These are phyloP conservation scores for Mucor plumbeus DNA, from an alignment of 371 early-diverging fungal genomes.

Conservation along the genomic window DNA sequence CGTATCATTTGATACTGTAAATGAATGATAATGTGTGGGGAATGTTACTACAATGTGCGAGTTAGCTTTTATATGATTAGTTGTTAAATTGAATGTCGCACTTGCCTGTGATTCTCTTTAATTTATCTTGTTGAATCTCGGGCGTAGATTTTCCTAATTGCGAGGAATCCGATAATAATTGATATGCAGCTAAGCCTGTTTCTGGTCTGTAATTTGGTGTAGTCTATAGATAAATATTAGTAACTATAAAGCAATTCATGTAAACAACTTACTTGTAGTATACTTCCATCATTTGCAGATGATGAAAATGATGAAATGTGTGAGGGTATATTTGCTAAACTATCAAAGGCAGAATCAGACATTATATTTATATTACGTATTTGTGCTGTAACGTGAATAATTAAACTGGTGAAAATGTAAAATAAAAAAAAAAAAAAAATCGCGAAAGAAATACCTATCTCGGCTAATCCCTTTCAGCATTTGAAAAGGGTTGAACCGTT, in stretches of 20 bases:
- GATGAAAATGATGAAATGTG: slow-evolving; percentile 36
- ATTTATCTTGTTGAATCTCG: slow-evolving; percentile 28
- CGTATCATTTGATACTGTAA: slow-evolving; percentile 38
- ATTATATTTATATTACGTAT: slow-evolving; percentile 1
- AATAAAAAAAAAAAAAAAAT: neutral
- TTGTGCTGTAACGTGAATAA: neutral
- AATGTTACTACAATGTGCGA: slow-evolving; percentile 25
- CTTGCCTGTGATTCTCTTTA: slow-evolving; percentile 32
- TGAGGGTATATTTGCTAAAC: slow-evolving; percentile 27
- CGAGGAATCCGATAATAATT: slow-evolving; percentile 28
- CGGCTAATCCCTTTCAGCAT: neutral
- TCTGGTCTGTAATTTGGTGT: neutral
- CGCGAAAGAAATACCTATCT: neutral
- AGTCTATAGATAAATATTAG: slow-evolving; percentile 15
- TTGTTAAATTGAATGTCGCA: neutral
- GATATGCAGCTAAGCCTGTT: slow-evolving; percentile 25
- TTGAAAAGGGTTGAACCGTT: neutral
- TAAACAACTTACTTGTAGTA: slow-evolving; percentile 21
- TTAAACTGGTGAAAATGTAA: neutral
- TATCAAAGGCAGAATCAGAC: slow-evolving; percentile 35
- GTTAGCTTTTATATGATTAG: neutral
- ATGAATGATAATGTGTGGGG: slow-evolving; percentile 33
- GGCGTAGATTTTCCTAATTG: slow-evolving; percentile 22
- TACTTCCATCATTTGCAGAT: slow-evolving; percentile 25
- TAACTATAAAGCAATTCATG: neutral